Base-by-base conservation (phyloP, 441 rosid species). In the Mallotus repandus region DNA sequence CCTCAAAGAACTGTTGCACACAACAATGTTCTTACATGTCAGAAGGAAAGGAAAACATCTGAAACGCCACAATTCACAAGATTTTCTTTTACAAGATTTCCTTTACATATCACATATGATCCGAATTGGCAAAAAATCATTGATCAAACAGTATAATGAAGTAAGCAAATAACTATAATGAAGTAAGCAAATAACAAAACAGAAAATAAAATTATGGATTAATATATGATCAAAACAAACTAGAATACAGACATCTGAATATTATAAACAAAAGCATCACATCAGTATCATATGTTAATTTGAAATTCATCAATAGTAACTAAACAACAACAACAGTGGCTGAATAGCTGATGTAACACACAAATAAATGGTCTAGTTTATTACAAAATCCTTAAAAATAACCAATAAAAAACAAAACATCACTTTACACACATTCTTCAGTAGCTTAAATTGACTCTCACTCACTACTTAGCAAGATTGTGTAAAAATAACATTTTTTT, bases 1-100 rank as follows among this genome's bases (percentile, higher is more conserved):
- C 92, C 76, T 87, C 92, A 71, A 81, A 74, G 29, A 84, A 87
- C 74, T 85, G 81, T 86, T 84, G 83, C 60, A 60, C 32, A 66
- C 38, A 8, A 38, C 48, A 18, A 62, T 45, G 9, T 45, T 45
- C 48, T 45, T 56, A 18, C 57, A 16, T 0, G 21, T 56, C 60
- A 56, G 7, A 56, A 56, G 11, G 9, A 56, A 56, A 5, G 57
- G 11, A 53, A 14, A 9, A 45, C 48, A 12, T 14, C 0, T 3
- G 0, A 53, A 15, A 18, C 7, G 16, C 18, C 21, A 6, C n/a
- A 7, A 53, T 53, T 15, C 4, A 0, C 57, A n/a, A 53, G 21
- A 1, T 45, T 15, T 18, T 1, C 21, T 15, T 53, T 15, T 15
- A 5, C 57, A n/a, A 53, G 57, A 1, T 45, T 15, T 18, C 7